A percentile compares a stretch with the other conserved stretches of the same genome.
Conservation (phyloP, 2,329 filamentous ascomycete genomes). For the Microsporum ferrugineum region DNA sequence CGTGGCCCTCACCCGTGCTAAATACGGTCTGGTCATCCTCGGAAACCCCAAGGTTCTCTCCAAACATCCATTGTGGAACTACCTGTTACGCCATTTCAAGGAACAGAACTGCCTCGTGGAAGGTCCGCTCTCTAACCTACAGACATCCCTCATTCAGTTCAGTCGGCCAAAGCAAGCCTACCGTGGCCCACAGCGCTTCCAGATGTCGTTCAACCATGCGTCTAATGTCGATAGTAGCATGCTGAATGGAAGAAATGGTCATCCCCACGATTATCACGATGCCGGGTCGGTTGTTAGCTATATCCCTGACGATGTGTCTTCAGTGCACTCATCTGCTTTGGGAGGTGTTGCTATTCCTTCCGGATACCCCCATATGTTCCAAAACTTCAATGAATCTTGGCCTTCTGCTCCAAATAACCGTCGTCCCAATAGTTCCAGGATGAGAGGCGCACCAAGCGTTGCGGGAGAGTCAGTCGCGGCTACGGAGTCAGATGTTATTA, state of each 20-base stretch:
- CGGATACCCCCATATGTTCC: slow-evolving; percentile 91
- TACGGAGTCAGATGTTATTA: slow-evolving; percentile 75
- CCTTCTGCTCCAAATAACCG: slow-evolving; percentile 63
- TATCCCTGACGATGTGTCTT: slow-evolving; percentile 93
- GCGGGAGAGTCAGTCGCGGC: slow-evolving; percentile 88
- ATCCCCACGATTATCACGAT: slow-evolving; percentile 51
- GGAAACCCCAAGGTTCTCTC: slow-evolving; percentile 95
- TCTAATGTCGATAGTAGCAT: slow-evolving; percentile 46
- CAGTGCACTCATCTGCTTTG: slow-evolving; percentile 82
- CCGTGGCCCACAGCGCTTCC: slow-evolving; percentile 75
- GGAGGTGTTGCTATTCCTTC: slow-evolving; percentile 71
- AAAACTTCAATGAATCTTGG: slow-evolving; percentile 84
- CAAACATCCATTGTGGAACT: slow-evolving; percentile 97
- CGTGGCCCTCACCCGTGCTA: slow-evolving; percentile 90
- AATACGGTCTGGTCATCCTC: slow-evolving; percentile 90
- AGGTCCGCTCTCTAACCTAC: slow-evolving; percentile 88
- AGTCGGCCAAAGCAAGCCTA: slow-evolving; percentile 86
- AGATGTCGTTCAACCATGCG: slow-evolving; percentile 63
- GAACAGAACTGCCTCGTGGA: slow-evolving; percentile 93
- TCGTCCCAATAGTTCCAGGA: slow-evolving; percentile 54
- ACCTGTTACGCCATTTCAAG: slow-evolving; percentile 90
- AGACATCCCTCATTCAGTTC: slow-evolving; percentile 89
- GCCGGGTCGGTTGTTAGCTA: slow-evolving; percentile 85
- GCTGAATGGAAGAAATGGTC: slow-evolving; percentile 40
- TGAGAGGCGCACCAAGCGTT: slow-evolving; percentile 60